Percentiles rank a stretch among this genome's conserved stretches.
Conservation (phyloP, 225 moss, liverwort and hornwort genomes). For the Sphagnum tenellum region DNA sequence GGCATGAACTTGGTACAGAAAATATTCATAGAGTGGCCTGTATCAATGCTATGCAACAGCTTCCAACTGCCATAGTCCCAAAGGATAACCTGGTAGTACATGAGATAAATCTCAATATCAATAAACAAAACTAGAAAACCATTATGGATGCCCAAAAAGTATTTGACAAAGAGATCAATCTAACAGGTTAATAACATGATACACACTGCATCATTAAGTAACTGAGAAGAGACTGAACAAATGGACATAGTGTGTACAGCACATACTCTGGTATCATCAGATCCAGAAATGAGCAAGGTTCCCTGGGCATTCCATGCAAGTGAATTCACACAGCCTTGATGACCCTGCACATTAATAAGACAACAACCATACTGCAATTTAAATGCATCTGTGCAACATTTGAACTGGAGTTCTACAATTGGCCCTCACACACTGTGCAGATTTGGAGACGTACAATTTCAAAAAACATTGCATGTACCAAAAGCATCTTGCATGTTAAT, state of each 20-base stretch:
- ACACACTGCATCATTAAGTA: too few relatives aligned
- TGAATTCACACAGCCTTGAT: slow-evolving; percentile 90
- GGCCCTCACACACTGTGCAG: too few relatives aligned
- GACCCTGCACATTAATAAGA: slow-evolving; percentile 57
- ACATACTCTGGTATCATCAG: slow-evolving; percentile 87
- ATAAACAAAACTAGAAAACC: too few relatives aligned
- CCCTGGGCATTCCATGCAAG: slow-evolving; percentile 87
- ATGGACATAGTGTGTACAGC: neutral
- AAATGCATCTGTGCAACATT: neutral
- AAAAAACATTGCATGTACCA: too few relatives aligned
- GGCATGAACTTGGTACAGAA: slow-evolving; percentile 99
- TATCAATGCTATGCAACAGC: slow-evolving; percentile 85
- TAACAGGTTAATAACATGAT: too few relatives aligned
- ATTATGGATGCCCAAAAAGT: too few relatives aligned
- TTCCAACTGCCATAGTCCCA: slow-evolving; percentile 86
- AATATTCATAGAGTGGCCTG: slow-evolving; percentile 91
- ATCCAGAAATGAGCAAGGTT: slow-evolving; percentile 93
- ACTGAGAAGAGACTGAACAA: too few relatives aligned
- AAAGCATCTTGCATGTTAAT: too few relatives aligned
- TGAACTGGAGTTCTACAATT: too few relatives aligned
- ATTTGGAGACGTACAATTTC: too few relatives aligned
- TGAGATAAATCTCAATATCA: neutral
- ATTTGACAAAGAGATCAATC: too few relatives aligned
- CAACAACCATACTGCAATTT: neutral
- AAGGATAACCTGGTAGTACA: slow-evolving; percentile 65